These are phyloP conservation scores for Silene conica DNA, from an alignment of 148 eudicot species.

Conservation along the genomic window DNA sequence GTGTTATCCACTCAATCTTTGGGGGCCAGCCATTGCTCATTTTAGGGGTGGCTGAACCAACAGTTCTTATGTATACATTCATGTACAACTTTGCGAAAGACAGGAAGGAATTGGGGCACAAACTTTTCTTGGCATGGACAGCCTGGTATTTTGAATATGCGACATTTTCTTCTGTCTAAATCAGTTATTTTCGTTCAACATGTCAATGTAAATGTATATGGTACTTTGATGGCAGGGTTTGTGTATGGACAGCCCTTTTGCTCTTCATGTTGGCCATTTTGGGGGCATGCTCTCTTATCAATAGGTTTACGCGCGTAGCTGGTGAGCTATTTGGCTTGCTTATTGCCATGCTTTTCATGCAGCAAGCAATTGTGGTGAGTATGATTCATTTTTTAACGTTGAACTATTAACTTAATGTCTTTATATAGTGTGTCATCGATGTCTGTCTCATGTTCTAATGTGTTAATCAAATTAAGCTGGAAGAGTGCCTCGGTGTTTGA, in stretches of 20 bases:
- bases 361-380: conserved; percentile 91
- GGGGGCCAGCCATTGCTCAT: conserved; percentile 97
- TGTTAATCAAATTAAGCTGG: not conserved
- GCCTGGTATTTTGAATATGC: conserved; percentile 60
- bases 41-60: conserved; percentile 98
- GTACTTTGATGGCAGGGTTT: conserved; percentile 54
- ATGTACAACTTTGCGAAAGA: conserved; percentile 95
- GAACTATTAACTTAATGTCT: not conserved
- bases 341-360: conserved; percentile 99
- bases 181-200: not conserved
- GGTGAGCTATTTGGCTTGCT: conserved; percentile 96
- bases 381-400: not conserved
- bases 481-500: not conserved
- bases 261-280: conserved; percentile 81
- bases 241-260: conserved; percentile 92
- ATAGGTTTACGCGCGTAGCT: conserved; percentile 90
- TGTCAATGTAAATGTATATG: conserved; percentile 8
- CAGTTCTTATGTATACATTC: conserved; percentile 95
- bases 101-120: conserved; percentile 69
- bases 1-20: conserved; percentile 83
- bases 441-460: not conserved
- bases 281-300: conserved; percentile 98
- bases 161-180: not conserved
- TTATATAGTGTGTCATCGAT: not conserved
- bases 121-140: conserved; percentile 92